Percentiles rank a stretch among this genome's conserved stretches.
Evolutionary conservation across 257 asterid genomes (phyloP).

Genomic region (Solanum arcanum): DNA sequence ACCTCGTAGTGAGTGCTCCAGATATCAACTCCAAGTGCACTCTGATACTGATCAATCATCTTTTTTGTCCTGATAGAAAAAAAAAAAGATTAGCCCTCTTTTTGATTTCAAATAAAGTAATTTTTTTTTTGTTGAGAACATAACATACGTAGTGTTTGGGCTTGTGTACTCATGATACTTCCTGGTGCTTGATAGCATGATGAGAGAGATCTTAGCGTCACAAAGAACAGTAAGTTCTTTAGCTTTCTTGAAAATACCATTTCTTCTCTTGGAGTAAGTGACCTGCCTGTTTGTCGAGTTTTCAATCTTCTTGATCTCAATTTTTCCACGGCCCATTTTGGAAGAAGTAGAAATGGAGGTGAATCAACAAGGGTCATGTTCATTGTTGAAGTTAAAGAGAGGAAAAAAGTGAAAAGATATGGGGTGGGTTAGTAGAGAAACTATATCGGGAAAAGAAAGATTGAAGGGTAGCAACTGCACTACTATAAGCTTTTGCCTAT

Average conservation of each 20-base stretch:
- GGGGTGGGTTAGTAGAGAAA: background rate
- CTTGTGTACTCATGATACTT: conserved; percentile 39
- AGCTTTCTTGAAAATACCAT: conserved; percentile 52
- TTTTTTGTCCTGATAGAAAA: conserved; percentile 6
- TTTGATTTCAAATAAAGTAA: no score
- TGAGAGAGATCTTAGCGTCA: conserved; percentile 50
- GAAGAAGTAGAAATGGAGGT: background rate
- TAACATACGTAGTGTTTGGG: conserved; percentile 39
- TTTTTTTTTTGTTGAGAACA: background rate
- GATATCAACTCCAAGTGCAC: conserved; percentile 35
- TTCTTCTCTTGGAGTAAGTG: conserved; percentile 41
- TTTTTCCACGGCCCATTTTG: conserved; percentile 27
- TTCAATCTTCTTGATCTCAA: conserved; percentile 47
- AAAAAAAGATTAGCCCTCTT: background rate
- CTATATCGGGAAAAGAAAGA: conserved; percentile 15
- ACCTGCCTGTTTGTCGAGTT: conserved; percentile 39
- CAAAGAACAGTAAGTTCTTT: conserved; percentile 40
- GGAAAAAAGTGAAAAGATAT: background rate
- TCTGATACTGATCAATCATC: conserved; percentile 40
- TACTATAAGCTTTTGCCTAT: conserved; percentile 3
- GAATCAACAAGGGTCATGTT: background rate
- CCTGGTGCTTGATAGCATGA: conserved; percentile 35
- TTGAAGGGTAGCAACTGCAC: conserved; percentile 9
- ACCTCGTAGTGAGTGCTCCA: conserved; percentile 57
- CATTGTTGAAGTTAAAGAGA: background rate